Base-by-base conservation (phyloP, 2,329 filamentous ascomycete species). In the Neofusicoccum parvum region DNA sequence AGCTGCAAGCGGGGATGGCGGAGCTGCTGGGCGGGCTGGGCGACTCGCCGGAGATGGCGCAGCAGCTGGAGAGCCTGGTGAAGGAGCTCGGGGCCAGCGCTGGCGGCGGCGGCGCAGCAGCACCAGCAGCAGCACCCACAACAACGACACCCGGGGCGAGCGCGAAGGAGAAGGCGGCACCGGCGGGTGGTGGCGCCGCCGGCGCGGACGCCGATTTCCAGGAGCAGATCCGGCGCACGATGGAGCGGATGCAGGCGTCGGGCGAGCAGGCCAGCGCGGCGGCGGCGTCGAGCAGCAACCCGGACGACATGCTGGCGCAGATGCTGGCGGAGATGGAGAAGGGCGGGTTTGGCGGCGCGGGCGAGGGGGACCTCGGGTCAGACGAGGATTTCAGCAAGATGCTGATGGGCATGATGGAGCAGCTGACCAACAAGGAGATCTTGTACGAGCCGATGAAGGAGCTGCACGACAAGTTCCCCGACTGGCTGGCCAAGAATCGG, bases 401-500 rank as follows among this genome's bases (percentile, higher is more conserved):
- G 88, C 86, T 99, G 67, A 88, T 96, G 85, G 92, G 91, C 63
- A 97, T 98, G 92, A 98, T 99, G 94, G 92, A 98, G 80, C 94
- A 99, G 78, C 85, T 99, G 68, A 98, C 95, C 3, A 97, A 96
- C 79, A 98, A 97, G 82, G 95, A 98, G 71, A 97, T 99, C 68
- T 80, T 99, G 59, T 98, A 98, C 76, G 94, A 99, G 80, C 95
- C 95, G 2, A 97, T 99, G 93, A 97, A 97, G 82, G 95, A 99
- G 80, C 82, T 99, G 54, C 82, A 96, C 76, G 90, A 92, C 62
- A 98, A 97, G 79, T 99, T 95, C 74, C 94, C 94, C 0, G 88
- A 80, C 2, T 99, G 95, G 94, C 84, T 99, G 76, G 86, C 86
- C 72, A 90, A 91, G 79, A 94, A 97, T 76, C 85, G 80, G 46